These are phyloP conservation scores for Podospora tetraspora DNA, from an alignment of 495 filamentous ascomycete genomes.

Conservation along the genomic window DNA sequence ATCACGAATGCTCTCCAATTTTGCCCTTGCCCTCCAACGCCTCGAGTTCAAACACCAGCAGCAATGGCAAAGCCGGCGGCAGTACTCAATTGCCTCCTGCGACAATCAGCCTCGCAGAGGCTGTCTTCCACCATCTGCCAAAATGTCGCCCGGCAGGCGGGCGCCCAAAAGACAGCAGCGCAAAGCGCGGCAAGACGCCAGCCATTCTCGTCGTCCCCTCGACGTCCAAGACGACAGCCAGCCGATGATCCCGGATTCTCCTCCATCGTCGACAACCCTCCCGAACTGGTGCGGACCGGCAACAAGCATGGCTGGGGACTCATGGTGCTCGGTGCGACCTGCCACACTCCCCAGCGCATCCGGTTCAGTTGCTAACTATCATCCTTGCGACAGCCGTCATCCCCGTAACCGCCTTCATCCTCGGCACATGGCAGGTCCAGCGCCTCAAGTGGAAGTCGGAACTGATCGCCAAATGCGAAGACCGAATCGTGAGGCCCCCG, in stretches of 20 bases:
- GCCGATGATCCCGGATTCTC: constrained; percentile 68
- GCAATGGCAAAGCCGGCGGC: constrained; percentile 11
- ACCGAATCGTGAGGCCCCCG: constrained; percentile 79
- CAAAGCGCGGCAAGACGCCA: not conserved
- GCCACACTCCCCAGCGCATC: not conserved
- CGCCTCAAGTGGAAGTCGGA: constrained; percentile 91
- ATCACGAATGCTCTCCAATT: constrained; percentile 4
- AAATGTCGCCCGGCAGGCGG: not conserved
- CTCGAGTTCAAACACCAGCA: not conserved
- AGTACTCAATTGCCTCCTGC: constrained; percentile 15
- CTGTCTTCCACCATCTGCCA: not conserved
- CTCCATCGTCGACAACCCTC: constrained; percentile 80
- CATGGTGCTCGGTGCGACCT: constrained; percentile 61
- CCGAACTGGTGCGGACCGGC: constrained; percentile 64
- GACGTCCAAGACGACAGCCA: constrained; percentile 28
- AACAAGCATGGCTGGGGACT: constrained; percentile 75
- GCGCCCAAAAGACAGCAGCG: not conserved
- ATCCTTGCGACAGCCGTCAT: constrained; percentile 59
- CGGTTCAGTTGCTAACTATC: constrained; percentile 4
- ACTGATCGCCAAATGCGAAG: constrained; percentile 81
- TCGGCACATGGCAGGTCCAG: constrained; percentile 95
- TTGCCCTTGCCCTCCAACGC: not conserved
- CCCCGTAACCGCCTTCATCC: constrained; percentile 79
- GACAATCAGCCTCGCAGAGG: constrained; percentile 5
- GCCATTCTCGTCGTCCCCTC: constrained; percentile 29